A percentile compares a stretch with the other conserved stretches of the same genome.
phyloP scores from a whole-genome alignment of 768 basidiomycete genomes.

The Leccinum rimulosum region DNA sequence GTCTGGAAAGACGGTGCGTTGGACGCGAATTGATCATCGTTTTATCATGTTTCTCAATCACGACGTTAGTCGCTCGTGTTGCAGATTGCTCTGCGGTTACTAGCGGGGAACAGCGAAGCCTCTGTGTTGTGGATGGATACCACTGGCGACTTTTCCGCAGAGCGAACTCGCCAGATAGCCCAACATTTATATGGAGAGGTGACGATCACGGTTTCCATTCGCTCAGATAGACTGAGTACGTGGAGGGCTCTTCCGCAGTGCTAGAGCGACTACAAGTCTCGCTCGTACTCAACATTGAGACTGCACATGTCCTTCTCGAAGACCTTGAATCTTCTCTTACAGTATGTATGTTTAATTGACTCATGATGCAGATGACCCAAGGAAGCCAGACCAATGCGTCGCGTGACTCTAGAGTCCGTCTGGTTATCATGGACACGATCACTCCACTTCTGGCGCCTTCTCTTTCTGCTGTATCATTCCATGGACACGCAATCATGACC shows the following conservation, averaged over 20 bases:
- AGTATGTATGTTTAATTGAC: slow-evolving; percentile 19
- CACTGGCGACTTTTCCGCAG: slow-evolving; percentile 60
- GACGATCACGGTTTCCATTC: slow-evolving; percentile 15
- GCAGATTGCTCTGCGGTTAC: slow-evolving; percentile 55
- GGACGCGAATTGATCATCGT: neutral
- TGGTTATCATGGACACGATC: slow-evolving; percentile 63
- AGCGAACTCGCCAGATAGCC: slow-evolving; percentile 42
- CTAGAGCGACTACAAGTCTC: slow-evolving; percentile 61
- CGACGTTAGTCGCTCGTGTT: slow-evolving; percentile 54
- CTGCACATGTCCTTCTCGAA: slow-evolving; percentile 50
- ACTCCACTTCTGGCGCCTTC: slow-evolving; percentile 63
- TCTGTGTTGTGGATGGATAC: slow-evolving; percentile 71
- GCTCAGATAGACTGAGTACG: slow-evolving; percentile 4
- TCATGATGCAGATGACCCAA: slow-evolving; percentile 3
- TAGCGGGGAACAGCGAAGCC: slow-evolving; percentile 37
- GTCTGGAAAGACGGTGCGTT: slow-evolving; percentile 67
- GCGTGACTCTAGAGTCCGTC: slow-evolving; percentile 31
- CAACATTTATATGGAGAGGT: slow-evolving; percentile 24
- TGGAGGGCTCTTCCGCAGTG: slow-evolving; percentile 31
- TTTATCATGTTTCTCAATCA: slow-evolving; percentile 2
- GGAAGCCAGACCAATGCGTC: slow-evolving; percentile 9
- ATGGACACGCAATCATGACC: slow-evolving; percentile 76
- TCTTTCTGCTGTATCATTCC: slow-evolving; percentile 62
- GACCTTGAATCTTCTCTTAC: slow-evolving; percentile 33
- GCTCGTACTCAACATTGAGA: slow-evolving; percentile 55